Base-by-base conservation (phyloP, 139 green algal genomes). In the Micractinium conductrix region DNA sequence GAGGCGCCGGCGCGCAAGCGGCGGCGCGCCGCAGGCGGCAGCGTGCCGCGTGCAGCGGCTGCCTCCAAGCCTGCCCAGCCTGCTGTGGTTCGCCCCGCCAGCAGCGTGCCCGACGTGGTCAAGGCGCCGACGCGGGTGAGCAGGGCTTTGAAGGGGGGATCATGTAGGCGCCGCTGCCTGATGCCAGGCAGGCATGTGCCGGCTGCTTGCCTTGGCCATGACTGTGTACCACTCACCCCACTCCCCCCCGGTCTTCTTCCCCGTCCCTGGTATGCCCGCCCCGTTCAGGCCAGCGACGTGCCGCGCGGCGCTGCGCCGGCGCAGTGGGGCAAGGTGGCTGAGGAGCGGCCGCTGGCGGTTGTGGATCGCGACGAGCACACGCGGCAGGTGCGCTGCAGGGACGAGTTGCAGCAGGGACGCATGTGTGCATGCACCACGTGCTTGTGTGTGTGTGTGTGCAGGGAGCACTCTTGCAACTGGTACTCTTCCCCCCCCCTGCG, bases 321-420 rank as follows among this genome's bases (percentile, higher is more conserved):
- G 7, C 50, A 65, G 55, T 90, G 86, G 86, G 86, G 86, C 38
- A 63, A 69, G 70, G 76, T 90, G 37, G 86, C 83, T 1, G 83
- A 87, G 63, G 65, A 78, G 45, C 75, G n/a, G 43, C 86, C 86
- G 26, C 43, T 88, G 78, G 86, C 86, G 40, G 42, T 90, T 4
- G 86, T 90, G 48, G 72, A 50, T 38, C 80, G 84, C 24, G 83
- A 87, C 73, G 44, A 80, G 17, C 48, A 53, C 43, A 87, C 58
- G 37, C 60, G 72, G 53, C 60, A 82, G 72, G 70, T 80, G 80
- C 3, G 30, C 4, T 35, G 62, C 28, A 14, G 62, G n/a, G n/a
- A n/a, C n/a, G n/a, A n/a, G n/a, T n/a, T n/a, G n/a, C n/a, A n/a
- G n/a, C n/a, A n/a, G n/a, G n/a, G n/a, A n/a, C n/a, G n/a, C n/a